Base-by-base conservation (phyloP, 768 basidiomycete genomes). In the Dentipellis sp. region DNA sequence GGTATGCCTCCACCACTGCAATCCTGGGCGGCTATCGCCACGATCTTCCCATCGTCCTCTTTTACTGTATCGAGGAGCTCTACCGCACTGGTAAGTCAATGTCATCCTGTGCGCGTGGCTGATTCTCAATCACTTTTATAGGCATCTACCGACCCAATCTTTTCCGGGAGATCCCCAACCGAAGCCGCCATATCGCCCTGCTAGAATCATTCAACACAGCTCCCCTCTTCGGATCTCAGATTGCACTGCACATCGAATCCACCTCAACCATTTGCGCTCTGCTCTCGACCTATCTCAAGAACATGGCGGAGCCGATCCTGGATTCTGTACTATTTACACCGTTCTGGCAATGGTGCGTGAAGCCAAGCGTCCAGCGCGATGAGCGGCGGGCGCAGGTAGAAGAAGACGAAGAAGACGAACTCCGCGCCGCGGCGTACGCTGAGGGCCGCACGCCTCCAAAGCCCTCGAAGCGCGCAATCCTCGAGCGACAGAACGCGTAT, bases 291-390 rank as follows among this genome's bases (percentile, higher is more conserved):
- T 82, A 75, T 58, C 69, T 82, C 53, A 72, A 73, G 16, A 70
- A 74, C 52, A 69, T 82, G 7, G 76, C 80, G 1, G 66, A 67
- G 50, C 74, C 80, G 0, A 66, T 82, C 21, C 60, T 82, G 49
- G 73, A 76, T 51, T 64, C 70, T 2, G 65, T 65, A 1, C 64
- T 79, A 14, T 73, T 74, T 56, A 60, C 68, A 0, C 73, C 75
- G 0, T 72, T 80, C 52, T 72, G 74, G 72, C 65, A 68, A 0
- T 72, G 71, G 74, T 75, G 72, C 42, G 71, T 79, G 23, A 68
- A 69, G 6, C 76, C 78, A 4, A 75, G 73, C 36, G 68, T 71
- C 34, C 67, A 66, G 19, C 67, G 69, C 29, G 66, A 71, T 10
- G 68, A 71, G 19, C 65, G 64, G 0, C 60, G 66, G n/a, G 55